These are phyloP conservation scores for Pseudocercospora ulei DNA, from an alignment of 2,329 filamentous ascomycete species.

Conservation along the genomic window DNA sequence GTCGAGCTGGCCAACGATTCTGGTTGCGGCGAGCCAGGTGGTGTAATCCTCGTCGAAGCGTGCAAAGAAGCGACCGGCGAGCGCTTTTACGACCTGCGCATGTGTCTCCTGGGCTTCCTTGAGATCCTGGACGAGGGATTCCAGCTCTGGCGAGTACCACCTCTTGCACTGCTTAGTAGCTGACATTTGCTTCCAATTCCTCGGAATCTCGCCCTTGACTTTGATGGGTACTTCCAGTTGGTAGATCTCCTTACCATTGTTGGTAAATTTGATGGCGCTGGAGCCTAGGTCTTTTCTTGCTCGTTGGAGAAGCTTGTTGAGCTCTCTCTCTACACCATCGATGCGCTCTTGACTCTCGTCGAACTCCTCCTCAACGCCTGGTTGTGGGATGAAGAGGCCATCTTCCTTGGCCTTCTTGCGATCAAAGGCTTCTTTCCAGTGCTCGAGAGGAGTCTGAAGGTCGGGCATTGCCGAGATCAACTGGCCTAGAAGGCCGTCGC, in stretches of 20 bases:
- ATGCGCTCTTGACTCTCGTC: conserved; percentile 72
- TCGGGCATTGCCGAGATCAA: conserved; percentile 80
- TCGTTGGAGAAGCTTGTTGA: conserved; percentile 60
- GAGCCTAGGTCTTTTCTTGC: conserved; percentile 66
- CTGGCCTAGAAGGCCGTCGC: conserved; percentile 72
- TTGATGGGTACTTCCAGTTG: conserved; percentile 84
- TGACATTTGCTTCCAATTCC: conserved; percentile 91
- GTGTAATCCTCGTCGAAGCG: conserved; percentile 82
- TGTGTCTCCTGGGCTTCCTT: conserved; percentile 94
- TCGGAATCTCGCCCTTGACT: conserved; percentile 64
- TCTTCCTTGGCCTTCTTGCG: conserved; percentile 65
- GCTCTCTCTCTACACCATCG: conserved; percentile 60
- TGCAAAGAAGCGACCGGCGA: conserved; percentile 69
- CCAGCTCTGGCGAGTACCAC: conserved; percentile 82
- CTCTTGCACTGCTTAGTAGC: conserved; percentile 81
- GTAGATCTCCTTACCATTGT: conserved; percentile 94
- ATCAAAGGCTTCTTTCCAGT: conserved; percentile 90
- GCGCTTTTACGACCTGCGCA: conserved; percentile 78
- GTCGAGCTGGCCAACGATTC: conserved; percentile 82
- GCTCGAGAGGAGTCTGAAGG: conserved; percentile 60
- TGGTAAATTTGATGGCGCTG: conserved; percentile 48
- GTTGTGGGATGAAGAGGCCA: conserved; percentile 73
- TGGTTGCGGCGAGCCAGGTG: conserved; percentile 80
- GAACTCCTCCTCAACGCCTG: conserved; percentile 83
- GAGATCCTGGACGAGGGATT: conserved; percentile 69